Conservation (phyloP, 768 basidiomycete genomes). For the Russula sp. region DNA sequence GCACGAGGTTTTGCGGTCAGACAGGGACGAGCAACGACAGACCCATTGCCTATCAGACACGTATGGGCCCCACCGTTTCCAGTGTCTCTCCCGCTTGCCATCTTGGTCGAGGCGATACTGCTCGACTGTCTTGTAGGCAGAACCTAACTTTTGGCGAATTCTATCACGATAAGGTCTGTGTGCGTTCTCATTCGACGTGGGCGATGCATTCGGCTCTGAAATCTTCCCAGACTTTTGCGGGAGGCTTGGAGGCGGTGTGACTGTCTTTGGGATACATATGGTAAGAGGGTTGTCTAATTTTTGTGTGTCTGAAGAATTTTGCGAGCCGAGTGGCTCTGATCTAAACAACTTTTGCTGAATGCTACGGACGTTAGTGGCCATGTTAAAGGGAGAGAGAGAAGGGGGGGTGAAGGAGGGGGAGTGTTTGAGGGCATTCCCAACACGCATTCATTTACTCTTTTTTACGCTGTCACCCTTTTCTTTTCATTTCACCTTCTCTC, state of each 20-base stretch:
- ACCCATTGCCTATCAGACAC: slow-evolving; percentile 98
- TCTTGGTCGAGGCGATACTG: slow-evolving; percentile 81
- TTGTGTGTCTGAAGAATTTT: slow-evolving; percentile 24
- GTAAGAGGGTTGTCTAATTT: slow-evolving; percentile 33
- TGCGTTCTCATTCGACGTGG: slow-evolving; percentile 17
- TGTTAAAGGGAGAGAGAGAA: slow-evolving; percentile 14
- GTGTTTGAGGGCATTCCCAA: neutral
- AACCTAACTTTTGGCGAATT: slow-evolving; percentile 55
- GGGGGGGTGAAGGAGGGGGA: neutral
- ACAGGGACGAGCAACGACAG: slow-evolving; percentile 24
- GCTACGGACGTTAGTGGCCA: slow-evolving; percentile 44
- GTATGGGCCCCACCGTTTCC: slow-evolving; percentile 99
- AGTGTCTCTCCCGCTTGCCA: slow-evolving; percentile 71
- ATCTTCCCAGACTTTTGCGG: slow-evolving; percentile 13
- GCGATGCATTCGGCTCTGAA: neutral
- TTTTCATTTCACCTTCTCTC: neutral
- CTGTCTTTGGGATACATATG: slow-evolving; percentile 63
- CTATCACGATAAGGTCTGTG: slow-evolving; percentile 52
- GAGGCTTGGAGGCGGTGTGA: slow-evolving; percentile 31
- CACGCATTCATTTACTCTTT: neutral
- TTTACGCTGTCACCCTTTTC: neutral
- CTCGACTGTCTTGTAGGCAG: slow-evolving; percentile 75
- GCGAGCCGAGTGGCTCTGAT: neutral
- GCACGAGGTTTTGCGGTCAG: neutral
- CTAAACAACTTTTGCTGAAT: slow-evolving; percentile 43